Evolutionary conservation across 1,284 basidiomycete species (phyloP).

Genomic region (Leccinum pachyderme): DNA sequence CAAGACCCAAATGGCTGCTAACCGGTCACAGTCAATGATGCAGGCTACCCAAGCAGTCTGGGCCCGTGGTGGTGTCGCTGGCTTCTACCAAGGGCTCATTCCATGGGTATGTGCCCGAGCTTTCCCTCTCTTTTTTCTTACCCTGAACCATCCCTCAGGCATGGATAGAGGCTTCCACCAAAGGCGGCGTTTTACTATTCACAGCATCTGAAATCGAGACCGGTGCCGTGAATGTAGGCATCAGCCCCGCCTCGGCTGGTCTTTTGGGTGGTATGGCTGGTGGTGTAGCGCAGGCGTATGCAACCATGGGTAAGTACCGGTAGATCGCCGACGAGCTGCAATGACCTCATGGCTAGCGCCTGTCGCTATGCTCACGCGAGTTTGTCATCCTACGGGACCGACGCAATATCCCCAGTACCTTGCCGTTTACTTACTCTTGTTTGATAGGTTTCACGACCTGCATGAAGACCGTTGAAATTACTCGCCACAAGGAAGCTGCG

Average conservation of each 20-base stretch:
- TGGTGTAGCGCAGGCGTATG: conserved; percentile 46
- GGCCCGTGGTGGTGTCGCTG: conserved; percentile 85
- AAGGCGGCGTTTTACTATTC: conserved; percentile 95
- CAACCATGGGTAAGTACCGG: background rate
- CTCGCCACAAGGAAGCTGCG: conserved; percentile 93
- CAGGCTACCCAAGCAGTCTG: conserved; percentile 87
- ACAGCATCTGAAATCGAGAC: conserved; percentile 94
- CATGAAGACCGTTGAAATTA: conserved; percentile 99
- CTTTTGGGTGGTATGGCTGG: conserved; percentile 97
- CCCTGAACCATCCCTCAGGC: conserved; percentile 53
- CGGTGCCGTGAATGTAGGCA: conserved; percentile 59
- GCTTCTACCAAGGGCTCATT: conserved; percentile 98
- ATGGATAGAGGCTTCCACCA: conserved; percentile 99
- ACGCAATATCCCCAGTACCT: background rate
- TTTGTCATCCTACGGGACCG: conserved; percentile 17
- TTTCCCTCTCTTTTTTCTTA: background rate
- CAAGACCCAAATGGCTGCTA: conserved; percentile 98
- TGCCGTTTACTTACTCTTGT: conserved; percentile 8
- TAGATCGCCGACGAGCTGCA: conserved; percentile 4
- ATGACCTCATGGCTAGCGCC: conserved; percentile 21
- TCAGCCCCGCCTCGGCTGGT: conserved; percentile 82
- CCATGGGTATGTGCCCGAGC: conserved; percentile 75
- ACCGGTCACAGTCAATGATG: conserved; percentile 86
- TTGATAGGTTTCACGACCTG: conserved; percentile 90
- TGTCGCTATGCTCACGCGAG: conserved; percentile 18